Evolutionary conservation across 1,139 yeast genomes (phyloP).

Genomic region (Kluyveromyces sp.): DNA sequence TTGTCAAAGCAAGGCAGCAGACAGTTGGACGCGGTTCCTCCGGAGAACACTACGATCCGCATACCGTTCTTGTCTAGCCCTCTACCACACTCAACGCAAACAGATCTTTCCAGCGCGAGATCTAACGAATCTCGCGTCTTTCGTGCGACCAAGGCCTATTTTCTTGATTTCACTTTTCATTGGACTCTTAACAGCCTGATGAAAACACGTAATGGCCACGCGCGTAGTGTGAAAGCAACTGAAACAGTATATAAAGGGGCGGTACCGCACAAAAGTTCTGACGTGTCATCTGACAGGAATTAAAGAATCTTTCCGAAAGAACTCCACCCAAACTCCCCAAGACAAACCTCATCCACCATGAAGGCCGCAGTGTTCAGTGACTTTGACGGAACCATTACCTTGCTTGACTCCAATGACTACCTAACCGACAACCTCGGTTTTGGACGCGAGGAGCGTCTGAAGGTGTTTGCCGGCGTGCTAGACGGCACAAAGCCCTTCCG

Average conservation of each 20-base stretch:
- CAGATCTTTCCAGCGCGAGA: no score
- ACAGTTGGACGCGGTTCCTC: slow-evolving; percentile 73
- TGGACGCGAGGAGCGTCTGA: slow-evolving; percentile 62
- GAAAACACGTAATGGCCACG: not conserved
- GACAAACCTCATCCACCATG: slow-evolving; percentile 23
- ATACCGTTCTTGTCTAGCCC: slow-evolving; percentile 9
- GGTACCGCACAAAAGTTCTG: not conserved
- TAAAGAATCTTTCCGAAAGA: not conserved
- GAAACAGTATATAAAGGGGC: not conserved
- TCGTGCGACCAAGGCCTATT: no score
- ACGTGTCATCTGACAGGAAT: not conserved
- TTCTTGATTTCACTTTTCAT: no score
- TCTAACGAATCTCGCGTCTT: no score
- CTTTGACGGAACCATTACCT: slow-evolving; percentile 95
- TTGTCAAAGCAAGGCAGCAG: slow-evolving; percentile 48
- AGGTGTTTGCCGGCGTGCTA: slow-evolving; percentile 65
- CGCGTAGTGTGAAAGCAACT: not conserved
- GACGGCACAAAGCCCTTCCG: slow-evolving; percentile 64
- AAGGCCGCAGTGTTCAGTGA: slow-evolving; percentile 88
- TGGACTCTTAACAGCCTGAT: no score
- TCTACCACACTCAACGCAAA: not conserved
- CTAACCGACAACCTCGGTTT: slow-evolving; percentile 85
- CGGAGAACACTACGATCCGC: slow-evolving; percentile 48
- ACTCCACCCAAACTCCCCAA: no score
- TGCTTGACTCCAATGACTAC: slow-evolving; percentile 85